Conservation (phyloP, 2,329 filamentous ascomycete genomes). For the Neonectria ditissima region DNA sequence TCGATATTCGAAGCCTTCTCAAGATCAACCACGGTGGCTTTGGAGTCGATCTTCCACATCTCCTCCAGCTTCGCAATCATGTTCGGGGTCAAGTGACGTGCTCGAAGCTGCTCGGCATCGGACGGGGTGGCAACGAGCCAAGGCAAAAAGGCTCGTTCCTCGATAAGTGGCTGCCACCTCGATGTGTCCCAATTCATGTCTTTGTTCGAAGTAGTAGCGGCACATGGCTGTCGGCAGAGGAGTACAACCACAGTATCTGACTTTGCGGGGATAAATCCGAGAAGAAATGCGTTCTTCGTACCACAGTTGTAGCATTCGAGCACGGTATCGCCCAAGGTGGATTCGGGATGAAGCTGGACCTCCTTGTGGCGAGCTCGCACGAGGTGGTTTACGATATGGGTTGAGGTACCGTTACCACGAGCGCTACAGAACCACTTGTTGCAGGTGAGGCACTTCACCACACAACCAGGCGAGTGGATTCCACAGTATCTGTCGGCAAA, state of each 20-base stretch:
- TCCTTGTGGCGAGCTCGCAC: slow-evolving; percentile 98
- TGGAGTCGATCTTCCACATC: slow-evolving; percentile 96
- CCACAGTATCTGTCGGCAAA: slow-evolving; percentile 81
- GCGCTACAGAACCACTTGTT: slow-evolving; percentile 99
- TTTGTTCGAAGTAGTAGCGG: slow-evolving; percentile 93
- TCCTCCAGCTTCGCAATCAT: slow-evolving; percentile 97
- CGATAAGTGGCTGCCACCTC: slow-evolving; percentile 96
- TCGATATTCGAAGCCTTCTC: slow-evolving; percentile 93
- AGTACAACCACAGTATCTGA: slow-evolving; percentile 98
- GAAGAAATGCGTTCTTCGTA: slow-evolving; percentile 97
- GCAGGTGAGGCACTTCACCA: slow-evolving; percentile 95
- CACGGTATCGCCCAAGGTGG: slow-evolving; percentile 92
- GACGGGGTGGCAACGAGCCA: slow-evolving; percentile 93
- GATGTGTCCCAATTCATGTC: slow-evolving; percentile 99
- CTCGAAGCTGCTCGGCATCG: slow-evolving; percentile 95
- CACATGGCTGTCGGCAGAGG: slow-evolving; percentile 95
- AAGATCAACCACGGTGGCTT: slow-evolving; percentile 88
- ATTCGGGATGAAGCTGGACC: slow-evolving; percentile 94
- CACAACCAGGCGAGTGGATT: slow-evolving; percentile 93
- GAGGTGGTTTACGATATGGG: slow-evolving; percentile 98
- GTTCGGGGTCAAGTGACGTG: slow-evolving; percentile 90
- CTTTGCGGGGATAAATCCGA: slow-evolving; percentile 98
- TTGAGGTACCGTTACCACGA: slow-evolving; percentile 94
- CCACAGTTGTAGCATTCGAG: slow-evolving; percentile 99
- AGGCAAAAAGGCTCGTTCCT: slow-evolving; percentile 92